Base-by-base conservation (phyloP, 2,329 filamentous ascomycete species). In the Penicillium thymicola region DNA sequence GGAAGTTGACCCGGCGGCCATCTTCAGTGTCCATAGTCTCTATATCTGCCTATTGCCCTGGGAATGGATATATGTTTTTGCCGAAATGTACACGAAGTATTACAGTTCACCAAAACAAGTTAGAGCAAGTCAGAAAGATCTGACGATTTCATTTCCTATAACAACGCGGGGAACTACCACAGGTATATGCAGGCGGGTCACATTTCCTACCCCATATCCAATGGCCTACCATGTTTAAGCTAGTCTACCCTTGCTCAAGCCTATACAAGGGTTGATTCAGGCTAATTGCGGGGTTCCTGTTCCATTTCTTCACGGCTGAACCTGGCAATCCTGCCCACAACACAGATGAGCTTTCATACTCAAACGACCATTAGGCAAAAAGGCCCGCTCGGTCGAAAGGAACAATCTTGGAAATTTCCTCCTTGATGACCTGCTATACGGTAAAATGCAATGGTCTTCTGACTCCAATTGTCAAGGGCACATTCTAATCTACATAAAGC, bases 291-390 rank as follows among this genome's bases (percentile, higher is more conserved):
- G 32, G 8, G 13, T 18, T 9, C 38, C 16, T 36, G 9, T 14
- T 18, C 45, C 27, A 25, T n/a, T 51, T 60, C 45, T 53, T 54
- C 50, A 59, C 53, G 55, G 59, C 54, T 62, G 57, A 56, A 51
- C 11, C 11, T 51, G 41, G 21, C 42, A 18, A 44, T 27, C 21
- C 11, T 34, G 32, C 13, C 43, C 44, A 43, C 23, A 11, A 34
- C 14, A 18, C 32, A 37, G 40, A 42, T 44, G 37, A 21, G 21
- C 21, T 36, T 54, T 57, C 28, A 51, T 23, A 21, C n/a, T 41
- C 37, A 2, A 36, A 21, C 11, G 2, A n/a, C 16, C 13, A 56
- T 59, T 57, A 59, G 53, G 51, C 59, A 57, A 59, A 32, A 59
- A 18, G 18, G 25, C 21, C 23, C 32, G 1, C 44, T 56, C 58